These are phyloP conservation scores for Aphanomyces stellatus DNA, from an alignment of 352 stramenopile genomes.

Conservation along the genomic window DNA sequence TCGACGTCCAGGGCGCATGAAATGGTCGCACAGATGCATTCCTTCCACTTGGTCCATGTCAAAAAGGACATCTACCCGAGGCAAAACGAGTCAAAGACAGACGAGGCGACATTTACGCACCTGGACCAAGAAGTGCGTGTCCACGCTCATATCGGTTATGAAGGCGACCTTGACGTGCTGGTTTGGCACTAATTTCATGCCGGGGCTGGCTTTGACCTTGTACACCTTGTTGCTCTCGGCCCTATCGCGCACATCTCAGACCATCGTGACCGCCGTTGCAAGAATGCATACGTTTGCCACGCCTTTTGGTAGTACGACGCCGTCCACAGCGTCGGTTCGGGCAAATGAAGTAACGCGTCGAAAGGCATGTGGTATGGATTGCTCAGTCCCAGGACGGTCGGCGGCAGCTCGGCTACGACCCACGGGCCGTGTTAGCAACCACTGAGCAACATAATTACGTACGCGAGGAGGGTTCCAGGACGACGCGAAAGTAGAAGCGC, in stretches of 20 bases:
- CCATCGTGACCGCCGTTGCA: background rate
- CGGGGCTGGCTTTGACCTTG: background rate
- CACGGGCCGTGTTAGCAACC: background rate
- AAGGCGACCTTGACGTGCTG: constrained; percentile 5
- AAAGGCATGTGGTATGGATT: constrained; percentile 45
- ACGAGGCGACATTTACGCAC: background rate
- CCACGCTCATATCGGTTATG: background rate
- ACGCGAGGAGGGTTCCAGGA: constrained; percentile 29
- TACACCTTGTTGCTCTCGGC: constrained; percentile 12
- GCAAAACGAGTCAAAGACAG: background rate
- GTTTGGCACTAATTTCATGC: background rate
- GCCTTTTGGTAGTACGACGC: constrained; percentile 37
- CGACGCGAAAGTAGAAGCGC: constrained; percentile 50
- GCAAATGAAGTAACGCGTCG: constrained; percentile 33
- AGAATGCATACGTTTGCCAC: constrained; percentile 38
- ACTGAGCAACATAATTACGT: constrained; percentile 1
- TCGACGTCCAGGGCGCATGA: background rate
- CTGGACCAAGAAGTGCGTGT: background rate
- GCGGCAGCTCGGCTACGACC: constrained; percentile 15
- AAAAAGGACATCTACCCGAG: constrained; percentile 16
- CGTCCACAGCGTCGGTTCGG: constrained; percentile 27
- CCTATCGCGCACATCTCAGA: background rate
- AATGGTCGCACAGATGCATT: background rate
- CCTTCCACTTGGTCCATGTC: constrained; percentile 18
- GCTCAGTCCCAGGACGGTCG: constrained; percentile 26